A percentile compares a stretch with the other conserved stretches of the same genome.
phyloP scores from a whole-genome alignment of 2,329 filamentous ascomycete genomes.

The Xylaria digitata region DNA sequence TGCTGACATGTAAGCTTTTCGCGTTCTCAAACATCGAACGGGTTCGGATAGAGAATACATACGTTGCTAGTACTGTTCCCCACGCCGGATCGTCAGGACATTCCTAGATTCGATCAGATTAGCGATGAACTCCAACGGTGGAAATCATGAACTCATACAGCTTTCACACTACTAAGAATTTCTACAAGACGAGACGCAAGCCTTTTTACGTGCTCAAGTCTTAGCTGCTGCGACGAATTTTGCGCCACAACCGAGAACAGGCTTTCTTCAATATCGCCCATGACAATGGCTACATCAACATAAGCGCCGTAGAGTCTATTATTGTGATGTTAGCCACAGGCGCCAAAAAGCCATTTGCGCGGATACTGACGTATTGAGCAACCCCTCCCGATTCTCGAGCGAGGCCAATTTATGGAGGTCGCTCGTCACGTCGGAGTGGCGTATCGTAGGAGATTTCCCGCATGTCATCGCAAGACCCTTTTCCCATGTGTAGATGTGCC shows the following conservation, averaged over 20 bases:
- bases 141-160: conserved; percentile 30
- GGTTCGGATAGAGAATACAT: background rate
- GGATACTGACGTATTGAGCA: conserved; percentile 21
- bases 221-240: conserved; percentile 37
- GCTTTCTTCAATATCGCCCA: conserved; percentile 44
- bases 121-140: background rate
- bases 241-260: conserved; percentile 45
- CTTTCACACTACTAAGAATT: conserved; percentile 35
- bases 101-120: conserved; percentile 3
- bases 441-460: conserved; percentile 46
- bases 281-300: conserved; percentile 41
- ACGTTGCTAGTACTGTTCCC: conserved; percentile 16
- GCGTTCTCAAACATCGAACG: background rate
- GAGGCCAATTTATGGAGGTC: conserved; percentile 20
- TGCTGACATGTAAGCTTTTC: conserved; percentile 12
- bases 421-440: conserved; percentile 47
- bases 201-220: conserved; percentile 37
- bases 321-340: conserved; percentile 19
- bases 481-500: conserved; percentile 48
- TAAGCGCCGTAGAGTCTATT: conserved; percentile 41
- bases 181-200: conserved; percentile 38
- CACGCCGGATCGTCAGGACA: conserved; percentile 30
- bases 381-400: background rate
- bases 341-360: conserved; percentile 1
- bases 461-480: conserved; percentile 48